Evolutionary conservation across 2,329 filamentous ascomycete genomes (phyloP), one percentile per base, ranked within the genome.

Genomic region (Mycosphaerella arachidis): DNA sequence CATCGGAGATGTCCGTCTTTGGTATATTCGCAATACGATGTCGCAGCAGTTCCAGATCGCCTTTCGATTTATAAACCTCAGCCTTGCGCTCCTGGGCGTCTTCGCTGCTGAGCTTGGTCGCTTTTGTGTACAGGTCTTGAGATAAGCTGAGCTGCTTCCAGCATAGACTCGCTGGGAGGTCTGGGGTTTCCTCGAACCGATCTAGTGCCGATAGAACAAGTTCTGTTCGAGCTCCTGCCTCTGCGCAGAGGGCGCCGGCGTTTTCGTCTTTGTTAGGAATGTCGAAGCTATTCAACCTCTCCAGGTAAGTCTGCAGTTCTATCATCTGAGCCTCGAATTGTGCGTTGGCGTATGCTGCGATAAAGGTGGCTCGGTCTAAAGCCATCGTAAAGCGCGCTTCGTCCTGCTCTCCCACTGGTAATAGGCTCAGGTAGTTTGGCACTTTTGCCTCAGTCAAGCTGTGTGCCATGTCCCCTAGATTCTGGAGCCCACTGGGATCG

Each of bases 401-500:
- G 24, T 65, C 63, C 45, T 70, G 66, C 31, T 66, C 64, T 7
- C 68, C 67, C 1, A 55, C 56, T 6, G 66, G 61, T 10, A 79
- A 61, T 4, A 78, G 71, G 5, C 62, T 71, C 13, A 84, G 74
- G 59, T 85, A 84, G n/a, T 72, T 68, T 3, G 81, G 78, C 2
- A 87, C 77, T 57, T 81, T 85, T 27, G 78, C 77, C 30, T 80
- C 77, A 3, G 84, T 72, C 9, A 86, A 76, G 59, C 82, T 79
- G 63, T 86, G 79, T 59, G 85, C 82, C 56, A 85, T 79, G 75
- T 83, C 82, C n/a, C 81, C 78, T 16, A 88, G 75, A 68, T 74
- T 68, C 71, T 77, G 55, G 67, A 81, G 59, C 65, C 79, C 66
- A 78, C 72, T 56, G 81, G 76, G 45, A 74, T 81, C 59, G 76